Evolutionary conservation across 352 stramenopile genomes (phyloP), one percentile per base, ranked within the genome.

Genomic region (Globisporangium cylindrosporum): DNA sequence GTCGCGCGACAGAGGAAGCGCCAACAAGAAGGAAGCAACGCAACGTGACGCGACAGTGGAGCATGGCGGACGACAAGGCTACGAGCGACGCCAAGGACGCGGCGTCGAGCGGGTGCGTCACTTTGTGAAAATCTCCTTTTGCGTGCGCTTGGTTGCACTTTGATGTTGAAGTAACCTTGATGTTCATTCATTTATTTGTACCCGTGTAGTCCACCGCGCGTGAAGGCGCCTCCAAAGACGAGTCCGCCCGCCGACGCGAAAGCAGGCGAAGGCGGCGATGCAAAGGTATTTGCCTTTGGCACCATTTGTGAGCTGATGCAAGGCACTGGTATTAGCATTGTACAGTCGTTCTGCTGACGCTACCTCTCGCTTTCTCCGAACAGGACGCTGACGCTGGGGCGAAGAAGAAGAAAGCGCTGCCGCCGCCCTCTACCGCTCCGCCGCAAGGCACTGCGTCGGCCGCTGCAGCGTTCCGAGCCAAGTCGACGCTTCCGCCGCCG

Each of bases 351-450:
- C 29, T 32, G 8, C 29, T 32, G 29, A 8, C 29, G 29, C 29
- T 32, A 32, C 18, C 29, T 22, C 12, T 41, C 22, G 2, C 34
- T 25, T 18, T 51, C 14, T 66, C 24, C 36, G 0, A 49, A 7
- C 43, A 64, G 36, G 76, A 71, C 59, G 65, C 32, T n/a, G 68
- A 68, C 55, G 51, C 58, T 36, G 34, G 60, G 32, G 84, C 72
- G 67, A 82, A 72, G 63, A 89, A 88, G 59, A 92, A 92, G 67
- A 92, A 92, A 46, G 76, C 76, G 15, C 59, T 92, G 5, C 86
- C 86, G 4, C 86, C 84, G 36, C 86, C 86, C 4, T 78, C 81
- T 2, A 90, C 91, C 20, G 82, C 86, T 57, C 86, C 86, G 14
- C 86, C 84, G 32, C 84, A 90, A 46, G 71, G 81, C 46, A 74